Base-by-base conservation (phyloP, 805 yeast genomes). In the Jamesozyma lodderae region DNA sequence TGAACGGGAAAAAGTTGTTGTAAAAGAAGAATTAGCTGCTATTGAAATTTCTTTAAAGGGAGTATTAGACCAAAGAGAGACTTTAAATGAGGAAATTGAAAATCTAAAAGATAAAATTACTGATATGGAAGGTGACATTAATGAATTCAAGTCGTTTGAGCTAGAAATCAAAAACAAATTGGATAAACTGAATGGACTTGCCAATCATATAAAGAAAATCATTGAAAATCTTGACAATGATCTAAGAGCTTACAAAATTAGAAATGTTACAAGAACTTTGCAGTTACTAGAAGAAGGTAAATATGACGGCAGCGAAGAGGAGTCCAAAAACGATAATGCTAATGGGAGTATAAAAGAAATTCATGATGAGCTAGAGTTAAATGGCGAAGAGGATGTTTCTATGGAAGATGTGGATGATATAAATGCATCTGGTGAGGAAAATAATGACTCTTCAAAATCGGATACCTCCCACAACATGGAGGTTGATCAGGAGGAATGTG, bases 111-210 rank as follows among this genome's bases (percentile, higher is more conserved):
- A 59, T 43, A 64, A 53, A 43, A 59, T 63, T 18, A 66, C 62
- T 27, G 64, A 53, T 7, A 62, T 66, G 42, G 66, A 64, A 44
- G 60, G 60, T 5, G 63, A 69, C 37, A 68, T 78, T 37, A 76
- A 78, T 43, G 70, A 71, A 24, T 68, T 79, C 47, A 71, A 75
- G 50, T 75, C 84, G 6, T 65, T 67, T 14, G 87, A 82, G 54
- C 70, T 82, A 34, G 90, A 82, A 51, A 59, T 81, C 20, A 72
- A 70, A 21, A 79, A 76, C 49, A 74, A 73, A 48, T 58, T 79
- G 36, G 88, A 81, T 40, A 77, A 75, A 46, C 68, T 70, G 41
- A 69, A 67, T 41, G 52, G 63, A 1, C 48, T 67, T 3, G 48
- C 66, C 4, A 59, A 49, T 24, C 59, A 61, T 18, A 52, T 72